Evolutionary conservation across 2,329 filamentous ascomycete species (phyloP).

Genomic region (Colletotrichum eremochloae): DNA sequence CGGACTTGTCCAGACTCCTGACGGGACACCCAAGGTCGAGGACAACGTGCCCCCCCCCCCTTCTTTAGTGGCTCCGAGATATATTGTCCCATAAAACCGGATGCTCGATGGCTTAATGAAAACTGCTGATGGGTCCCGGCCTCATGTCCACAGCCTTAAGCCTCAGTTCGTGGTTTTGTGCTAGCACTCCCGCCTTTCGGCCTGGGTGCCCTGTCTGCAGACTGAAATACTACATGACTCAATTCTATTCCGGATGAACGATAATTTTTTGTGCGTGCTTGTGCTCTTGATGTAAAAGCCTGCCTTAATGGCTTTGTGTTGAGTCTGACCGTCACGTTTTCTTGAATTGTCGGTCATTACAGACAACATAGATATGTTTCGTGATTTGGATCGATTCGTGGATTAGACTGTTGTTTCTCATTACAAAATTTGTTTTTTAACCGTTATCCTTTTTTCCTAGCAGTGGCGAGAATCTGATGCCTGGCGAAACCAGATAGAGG

Average conservation of each 20-base stretch:
- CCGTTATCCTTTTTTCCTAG: no score
- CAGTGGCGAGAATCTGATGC: not conserved
- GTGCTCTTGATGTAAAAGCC: not conserved
- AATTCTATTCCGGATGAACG: not conserved
- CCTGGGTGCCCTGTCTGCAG: no score
- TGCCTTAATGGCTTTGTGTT: not conserved
- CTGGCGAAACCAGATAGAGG: not conserved
- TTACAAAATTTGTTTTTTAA: no score
- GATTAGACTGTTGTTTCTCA: no score
- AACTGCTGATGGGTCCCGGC: not conserved
- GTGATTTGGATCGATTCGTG: no score
- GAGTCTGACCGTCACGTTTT: not conserved
- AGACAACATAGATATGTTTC: no score
- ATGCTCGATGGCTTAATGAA: not conserved
- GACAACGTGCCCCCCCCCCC: no score
- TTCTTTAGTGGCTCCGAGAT: not conserved
- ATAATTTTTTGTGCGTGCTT: not conserved
- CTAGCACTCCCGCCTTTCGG: not conserved
- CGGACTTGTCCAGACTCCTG: not conserved
- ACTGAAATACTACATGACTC: not conserved
- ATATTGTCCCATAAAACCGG: no score
- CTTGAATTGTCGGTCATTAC: no score
- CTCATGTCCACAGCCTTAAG: no score
- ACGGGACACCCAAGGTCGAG: slow-evolving; percentile 7
- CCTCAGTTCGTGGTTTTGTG: no score